Conservation (phyloP, 805 yeast species). For the Saccharomycopsis sp. region DNA sequence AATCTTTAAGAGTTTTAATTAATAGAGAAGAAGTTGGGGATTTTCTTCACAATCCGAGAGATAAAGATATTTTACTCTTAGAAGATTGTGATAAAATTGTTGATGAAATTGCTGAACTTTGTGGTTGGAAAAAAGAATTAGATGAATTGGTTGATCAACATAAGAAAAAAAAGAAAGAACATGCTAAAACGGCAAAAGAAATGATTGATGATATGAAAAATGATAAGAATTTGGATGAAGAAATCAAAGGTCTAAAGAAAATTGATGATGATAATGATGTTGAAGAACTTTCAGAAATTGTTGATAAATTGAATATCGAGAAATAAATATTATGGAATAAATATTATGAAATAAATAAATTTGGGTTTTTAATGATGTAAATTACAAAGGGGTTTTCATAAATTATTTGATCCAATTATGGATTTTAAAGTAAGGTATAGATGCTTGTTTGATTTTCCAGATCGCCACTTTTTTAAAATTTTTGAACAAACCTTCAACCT, state of each 20-base stretch:
- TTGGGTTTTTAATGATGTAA: not conserved
- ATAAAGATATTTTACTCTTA: constrained; percentile 48
- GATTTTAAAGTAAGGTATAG: too few species aligned
- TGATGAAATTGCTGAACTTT: constrained; percentile 34
- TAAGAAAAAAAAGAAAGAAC: constrained; percentile 16
- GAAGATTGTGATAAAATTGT: constrained; percentile 63
- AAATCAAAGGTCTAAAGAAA: constrained; percentile 19
- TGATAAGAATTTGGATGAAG: constrained; percentile 18
- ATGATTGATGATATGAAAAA: constrained; percentile 22
- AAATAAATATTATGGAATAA: too few species aligned
- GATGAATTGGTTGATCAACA: constrained; percentile 28
- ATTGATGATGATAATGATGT: constrained; percentile 14
- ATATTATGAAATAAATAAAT: too few species aligned
- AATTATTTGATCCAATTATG: too few species aligned
- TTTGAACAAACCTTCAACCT: too few species aligned
- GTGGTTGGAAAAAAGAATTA: constrained; percentile 60
- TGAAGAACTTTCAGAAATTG: constrained; percentile 18
- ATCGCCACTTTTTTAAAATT: too few species aligned
- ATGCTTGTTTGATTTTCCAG: too few species aligned
- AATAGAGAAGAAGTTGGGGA: constrained; percentile 76
- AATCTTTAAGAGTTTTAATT: constrained; percentile 49
- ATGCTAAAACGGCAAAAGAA: constrained; percentile 19
- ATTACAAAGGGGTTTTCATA: not conserved
- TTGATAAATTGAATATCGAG: constrained; percentile 10
- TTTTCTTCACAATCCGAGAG: constrained; percentile 41